phyloP scores from a whole-genome alignment of 768 basidiomycete genomes.

The Boletus subcaerulescens region DNA sequence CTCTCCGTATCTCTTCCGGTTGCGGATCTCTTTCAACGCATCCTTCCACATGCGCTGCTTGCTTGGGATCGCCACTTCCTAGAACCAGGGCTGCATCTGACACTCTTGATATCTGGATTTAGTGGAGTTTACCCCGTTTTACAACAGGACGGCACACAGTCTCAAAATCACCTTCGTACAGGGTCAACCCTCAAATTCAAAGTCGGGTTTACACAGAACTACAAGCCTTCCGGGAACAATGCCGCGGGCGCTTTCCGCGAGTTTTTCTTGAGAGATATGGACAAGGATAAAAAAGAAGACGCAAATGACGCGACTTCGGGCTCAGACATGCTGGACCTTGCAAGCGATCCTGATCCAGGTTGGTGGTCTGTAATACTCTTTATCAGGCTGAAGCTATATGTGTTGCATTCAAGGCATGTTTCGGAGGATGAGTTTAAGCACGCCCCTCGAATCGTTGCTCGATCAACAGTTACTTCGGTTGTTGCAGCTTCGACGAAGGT shows the following conservation, averaged over 20 bases:
- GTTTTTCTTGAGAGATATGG: slow-evolving; percentile 37
- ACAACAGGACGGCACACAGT: slow-evolving; percentile 40
- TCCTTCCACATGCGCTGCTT: slow-evolving; percentile 63
- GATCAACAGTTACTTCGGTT: slow-evolving; percentile 55
- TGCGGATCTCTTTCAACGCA: slow-evolving; percentile 46
- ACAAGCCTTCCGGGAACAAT: slow-evolving; percentile 57
- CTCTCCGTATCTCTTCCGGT: slow-evolving; percentile 58
- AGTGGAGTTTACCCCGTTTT: slow-evolving; percentile 53
- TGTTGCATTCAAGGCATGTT: slow-evolving; percentile 37
- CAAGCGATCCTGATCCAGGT: slow-evolving; percentile 1
- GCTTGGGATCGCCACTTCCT: slow-evolving; percentile 72
- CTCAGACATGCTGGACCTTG: background rate
- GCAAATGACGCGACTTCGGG: background rate
- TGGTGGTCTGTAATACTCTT: background rate
- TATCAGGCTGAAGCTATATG: slow-evolving; percentile 31
- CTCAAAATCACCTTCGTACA: slow-evolving; percentile 31
- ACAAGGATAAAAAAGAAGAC: slow-evolving; percentile 31
- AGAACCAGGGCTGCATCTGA: slow-evolving; percentile 53
- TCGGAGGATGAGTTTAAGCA: slow-evolving; percentile 61
- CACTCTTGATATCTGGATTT: slow-evolving; percentile 61
- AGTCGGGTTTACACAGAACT: slow-evolving; percentile 56
- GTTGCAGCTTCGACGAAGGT: slow-evolving; percentile 49
- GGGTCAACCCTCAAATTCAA: slow-evolving; percentile 48
- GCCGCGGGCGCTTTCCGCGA: slow-evolving; percentile 47
- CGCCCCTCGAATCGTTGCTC: slow-evolving; percentile 58